These are phyloP conservation scores for Amanita molliuscula DNA, from an alignment of 768 basidiomycete species.

Conservation along the genomic window DNA sequence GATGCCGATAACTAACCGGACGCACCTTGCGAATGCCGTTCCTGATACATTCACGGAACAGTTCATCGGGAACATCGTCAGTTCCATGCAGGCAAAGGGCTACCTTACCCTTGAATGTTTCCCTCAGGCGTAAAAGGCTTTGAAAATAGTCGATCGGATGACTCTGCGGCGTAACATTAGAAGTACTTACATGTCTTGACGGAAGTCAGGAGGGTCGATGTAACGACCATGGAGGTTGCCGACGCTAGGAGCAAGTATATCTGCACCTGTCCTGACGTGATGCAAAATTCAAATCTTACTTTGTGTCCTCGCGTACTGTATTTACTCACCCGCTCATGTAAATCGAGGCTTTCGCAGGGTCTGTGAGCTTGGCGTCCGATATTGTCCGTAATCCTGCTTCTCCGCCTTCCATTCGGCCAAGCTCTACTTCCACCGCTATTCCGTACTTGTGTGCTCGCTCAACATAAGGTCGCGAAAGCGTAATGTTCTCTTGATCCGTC, in stretches of 20 bases:
- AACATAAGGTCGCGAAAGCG: slow-evolving; percentile 31
- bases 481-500: slow-evolving; percentile 38
- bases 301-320: not conserved
- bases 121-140: slow-evolving; percentile 24
- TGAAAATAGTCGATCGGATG: slow-evolving; percentile 8
- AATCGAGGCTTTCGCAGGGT: slow-evolving; percentile 28
- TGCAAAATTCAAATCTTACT: not conserved
- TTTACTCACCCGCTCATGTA: slow-evolving; percentile 29
- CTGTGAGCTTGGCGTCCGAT: slow-evolving; percentile 36
- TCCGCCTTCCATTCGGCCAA: slow-evolving; percentile 37
- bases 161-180: not conserved
- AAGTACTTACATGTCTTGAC: slow-evolving; percentile 28
- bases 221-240: slow-evolving; percentile 38
- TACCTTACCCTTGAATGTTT: slow-evolving; percentile 22
- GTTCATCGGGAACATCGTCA: slow-evolving; percentile 30
- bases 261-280: slow-evolving; percentile 27
- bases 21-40: slow-evolving; percentile 34
- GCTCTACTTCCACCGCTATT: slow-evolving; percentile 35
- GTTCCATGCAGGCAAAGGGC: slow-evolving; percentile 37
- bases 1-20: not conserved
- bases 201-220: slow-evolving; percentile 33
- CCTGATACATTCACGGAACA: slow-evolving; percentile 34
- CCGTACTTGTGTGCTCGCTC: slow-evolving; percentile 29
- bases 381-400: slow-evolving; percentile 38
- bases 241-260: slow-evolving; percentile 36